Base-by-base conservation (phyloP, 2,329 filamentous ascomycete genomes). In the Aureobasidium sp. region DNA sequence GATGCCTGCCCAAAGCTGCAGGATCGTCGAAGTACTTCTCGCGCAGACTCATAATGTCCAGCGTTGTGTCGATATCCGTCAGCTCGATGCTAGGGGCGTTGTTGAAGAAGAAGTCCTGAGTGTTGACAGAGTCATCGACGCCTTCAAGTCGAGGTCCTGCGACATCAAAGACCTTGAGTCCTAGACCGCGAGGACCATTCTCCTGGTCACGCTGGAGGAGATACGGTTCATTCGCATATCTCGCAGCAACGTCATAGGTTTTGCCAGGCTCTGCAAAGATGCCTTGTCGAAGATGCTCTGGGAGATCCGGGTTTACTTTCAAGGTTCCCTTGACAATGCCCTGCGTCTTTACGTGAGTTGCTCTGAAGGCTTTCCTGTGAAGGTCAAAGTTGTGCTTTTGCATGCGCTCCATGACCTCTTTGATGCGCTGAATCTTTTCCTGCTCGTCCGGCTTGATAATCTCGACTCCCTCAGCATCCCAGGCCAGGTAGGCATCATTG, bases 41-140 rank as follows among this genome's bases (percentile, higher is more conserved):
- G 2, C 71, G 60, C 33, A 72, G 42, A 48, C 66, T 54, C 67
- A 73, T 70, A 31, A 73, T 72, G 42, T 73, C 70, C 17, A 72
- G 60, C 40, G 67, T 70, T 0, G 70, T 73, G n/a, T 68, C 66
- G 19, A 72, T 63, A 29, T 73, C 69, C 0, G 68, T 71, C 48
- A 71, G 52, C 27, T 72, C 70, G 33, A 72, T 68, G 60, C 70
- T 66, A 1, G 71, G 69, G 6, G 70, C 68, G 49, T 71, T 73
- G 56, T 73, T 72, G 66, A 68, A 73, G 45, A 70, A 69, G 62
- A 69, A 71, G 56, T 73, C 70, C 48, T 72, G 71, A 1, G 67
- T 63, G 14, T 54, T 62, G 35, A 64, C 64, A n/a, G 61, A 60
- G 8, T 44, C 40, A 7, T 66, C 63, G 7, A 68, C 47, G 9